Percentiles rank a stretch among this genome's conserved stretches.
Evolutionary conservation across 441 rosid genomes (phyloP).

Genomic region (Pelargonium citronellum): DNA sequence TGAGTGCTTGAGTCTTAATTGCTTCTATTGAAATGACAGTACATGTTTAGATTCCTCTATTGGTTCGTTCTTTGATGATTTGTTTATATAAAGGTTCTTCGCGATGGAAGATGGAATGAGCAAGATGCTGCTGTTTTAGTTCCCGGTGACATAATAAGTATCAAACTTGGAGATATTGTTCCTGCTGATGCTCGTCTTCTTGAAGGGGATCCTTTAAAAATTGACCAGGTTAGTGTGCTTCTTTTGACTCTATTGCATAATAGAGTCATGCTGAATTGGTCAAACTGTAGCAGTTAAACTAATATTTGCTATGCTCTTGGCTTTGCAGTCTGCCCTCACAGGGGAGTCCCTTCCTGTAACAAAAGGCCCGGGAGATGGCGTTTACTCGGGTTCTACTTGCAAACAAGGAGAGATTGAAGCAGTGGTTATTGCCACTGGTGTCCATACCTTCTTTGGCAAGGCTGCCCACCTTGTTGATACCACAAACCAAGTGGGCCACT

Average conservation of each 20-base stretch:
- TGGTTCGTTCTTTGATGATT: neutral
- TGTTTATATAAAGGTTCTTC: constrained; percentile 35
- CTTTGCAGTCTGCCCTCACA: constrained; percentile 64
- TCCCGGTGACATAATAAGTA: constrained; percentile 60
- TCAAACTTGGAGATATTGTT: constrained; percentile 61
- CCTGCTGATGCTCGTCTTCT: constrained; percentile 71
- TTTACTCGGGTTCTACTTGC: constrained; percentile 66
- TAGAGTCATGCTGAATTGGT: no score
- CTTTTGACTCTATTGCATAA: no score
- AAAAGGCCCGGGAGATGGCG: constrained; percentile 45
- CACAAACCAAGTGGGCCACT: constrained; percentile 66
- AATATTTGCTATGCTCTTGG: no score
- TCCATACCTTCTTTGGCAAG: constrained; percentile 65
- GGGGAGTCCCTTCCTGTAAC: constrained; percentile 54
- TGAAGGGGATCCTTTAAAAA: constrained; percentile 46
- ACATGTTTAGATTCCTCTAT: neutral
- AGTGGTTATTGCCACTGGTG: constrained; percentile 63
- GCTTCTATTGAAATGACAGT: neutral
- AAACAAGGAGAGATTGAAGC: constrained; percentile 66
- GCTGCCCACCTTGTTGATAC: constrained; percentile 68
- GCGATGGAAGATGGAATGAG: constrained; percentile 60
- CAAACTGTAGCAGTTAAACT: no score
- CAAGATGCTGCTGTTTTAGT: constrained; percentile 65
- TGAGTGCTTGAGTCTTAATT: neutral
- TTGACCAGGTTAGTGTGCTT: constrained; percentile 50